Base-by-base conservation (phyloP, 805 yeast genomes). In the Kuraishia piskuri region DNA sequence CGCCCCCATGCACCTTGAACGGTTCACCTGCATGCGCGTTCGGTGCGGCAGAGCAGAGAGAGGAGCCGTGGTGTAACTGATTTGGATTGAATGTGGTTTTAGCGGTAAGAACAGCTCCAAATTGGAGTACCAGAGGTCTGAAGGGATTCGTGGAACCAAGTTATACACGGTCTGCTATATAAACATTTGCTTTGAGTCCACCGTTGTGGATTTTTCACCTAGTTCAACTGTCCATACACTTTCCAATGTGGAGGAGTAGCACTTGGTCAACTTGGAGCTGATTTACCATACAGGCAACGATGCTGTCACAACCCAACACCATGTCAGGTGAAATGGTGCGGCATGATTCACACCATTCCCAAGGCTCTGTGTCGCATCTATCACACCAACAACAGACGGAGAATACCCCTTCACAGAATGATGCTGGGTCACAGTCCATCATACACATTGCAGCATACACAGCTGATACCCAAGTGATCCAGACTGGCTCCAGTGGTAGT, bases 1-100 rank as follows among this genome's bases (percentile, higher is more conserved):
- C 45, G n/a, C 55, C 49, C 25, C 53, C 55, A 24, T 56, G 58
- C 17, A 53, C 45, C 4, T 53, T 25, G 10, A 55, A 51, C 47
- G 52, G 48, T 40, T 55, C n/a, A 23, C 55, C 60, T 49, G 46
- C 23, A 17, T 44, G 23, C 44, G 24, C 51, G n/a, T 31, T 23
- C 3, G 37, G 31, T 10, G 51, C 9, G 20, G 23, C 44, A 22
- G 50, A 48, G 21, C 22, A 22, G 9, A 14, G 31, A 19, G 36
- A n/a, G n/a, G n/a, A n/a, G 21, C 21, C 4, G 14, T 3, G 40
- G 17, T 3, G 14, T 31, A 31, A 12, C 17, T 31, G 40, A 31
- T 31, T 4, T 31, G 40, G 14, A 31, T 31, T 3, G 3, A 8
- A 31, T 7, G 17, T 8, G 40, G 14, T n/a, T 3, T 31, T 12